phyloP scores from a whole-genome alignment of 139 green algal genomes.

The Klebsormidium nitens region DNA sequence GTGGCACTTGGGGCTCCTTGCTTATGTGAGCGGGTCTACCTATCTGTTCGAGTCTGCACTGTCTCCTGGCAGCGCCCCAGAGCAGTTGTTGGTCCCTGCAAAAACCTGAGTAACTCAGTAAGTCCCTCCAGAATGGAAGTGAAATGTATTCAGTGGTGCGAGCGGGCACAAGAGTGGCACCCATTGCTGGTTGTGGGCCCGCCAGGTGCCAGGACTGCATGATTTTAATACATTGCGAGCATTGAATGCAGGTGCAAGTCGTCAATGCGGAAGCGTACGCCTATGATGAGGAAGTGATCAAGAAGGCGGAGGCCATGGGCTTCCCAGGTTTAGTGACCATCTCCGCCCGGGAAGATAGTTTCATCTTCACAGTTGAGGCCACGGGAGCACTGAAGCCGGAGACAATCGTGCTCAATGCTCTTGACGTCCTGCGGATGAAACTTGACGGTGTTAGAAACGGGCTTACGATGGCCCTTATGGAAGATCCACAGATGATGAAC shows the following conservation, averaged over 20 bases:
- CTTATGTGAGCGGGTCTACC: too few species aligned
- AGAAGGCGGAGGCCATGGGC: constrained; percentile 77
- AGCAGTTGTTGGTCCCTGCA: too few species aligned
- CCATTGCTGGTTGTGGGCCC: too few species aligned
- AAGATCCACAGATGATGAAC: too few species aligned
- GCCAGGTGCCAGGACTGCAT: neutral
- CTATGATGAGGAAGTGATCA: constrained; percentile 77
- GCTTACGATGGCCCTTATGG: too few species aligned
- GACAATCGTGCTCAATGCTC: constrained; percentile 59
- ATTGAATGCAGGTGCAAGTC: constrained; percentile 38
- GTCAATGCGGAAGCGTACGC: constrained; percentile 63
- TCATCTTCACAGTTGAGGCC: constrained; percentile 86
- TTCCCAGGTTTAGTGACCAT: constrained; percentile 73
- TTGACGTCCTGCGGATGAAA: constrained; percentile 67
- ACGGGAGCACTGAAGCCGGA: constrained; percentile 65
- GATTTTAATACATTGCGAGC: constrained; percentile 49
- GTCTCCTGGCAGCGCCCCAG: too few species aligned
- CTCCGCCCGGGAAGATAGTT: constrained; percentile 63
- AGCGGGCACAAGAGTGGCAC: too few species aligned
- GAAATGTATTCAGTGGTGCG: too few species aligned
- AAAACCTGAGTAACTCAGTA: too few species aligned
- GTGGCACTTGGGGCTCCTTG: too few species aligned
- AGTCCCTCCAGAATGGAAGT: too few species aligned
- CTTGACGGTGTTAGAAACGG: constrained; percentile 44
- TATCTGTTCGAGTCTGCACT: too few species aligned